Percentiles rank a stretch among this genome's conserved stretches.
These are phyloP conservation scores for Suillus luteus DNA, from an alignment of 768 basidiomycete genomes.

Conservation along the genomic window DNA sequence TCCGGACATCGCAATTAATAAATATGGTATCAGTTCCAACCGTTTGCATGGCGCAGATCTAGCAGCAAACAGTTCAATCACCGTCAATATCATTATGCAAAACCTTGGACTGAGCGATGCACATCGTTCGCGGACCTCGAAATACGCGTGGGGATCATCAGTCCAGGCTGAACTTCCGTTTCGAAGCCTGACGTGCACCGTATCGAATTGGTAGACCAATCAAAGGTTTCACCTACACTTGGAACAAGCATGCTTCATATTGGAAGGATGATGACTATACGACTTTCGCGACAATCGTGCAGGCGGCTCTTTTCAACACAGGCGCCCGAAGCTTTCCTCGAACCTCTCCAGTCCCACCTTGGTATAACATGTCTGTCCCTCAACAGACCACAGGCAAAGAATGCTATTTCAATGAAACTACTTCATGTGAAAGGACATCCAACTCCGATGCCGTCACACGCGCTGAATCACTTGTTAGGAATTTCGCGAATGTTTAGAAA, in stretches of 20 bases:
- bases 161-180: background rate
- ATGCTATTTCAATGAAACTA: slow-evolving; percentile 79
- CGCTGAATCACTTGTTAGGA: slow-evolving; percentile 48
- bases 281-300: background rate
- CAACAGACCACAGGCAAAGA: slow-evolving; percentile 81
- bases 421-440: slow-evolving; percentile 52
- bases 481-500: slow-evolving; percentile 67
- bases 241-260: background rate
- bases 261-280: background rate
- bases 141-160: background rate
- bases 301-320: slow-evolving; percentile 27
- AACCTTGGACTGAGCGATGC: no score
- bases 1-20: background rate
- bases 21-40: background rate
- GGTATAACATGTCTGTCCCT: slow-evolving; percentile 77
- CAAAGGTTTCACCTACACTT: background rate
- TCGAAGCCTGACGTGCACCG: background rate
- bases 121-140: background rate
- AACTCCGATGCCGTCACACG: slow-evolving; percentile 11
- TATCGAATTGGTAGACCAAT: background rate
- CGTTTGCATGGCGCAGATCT: background rate
- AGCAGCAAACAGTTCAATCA: no score
- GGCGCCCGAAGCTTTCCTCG: slow-evolving; percentile 44
- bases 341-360: slow-evolving; percentile 53
- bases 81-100: no score